Percentiles rank a stretch among this genome's conserved stretches.
Conservation (phyloP, 495 filamentous ascomycete species). For the Parmelia sp. region DNA sequence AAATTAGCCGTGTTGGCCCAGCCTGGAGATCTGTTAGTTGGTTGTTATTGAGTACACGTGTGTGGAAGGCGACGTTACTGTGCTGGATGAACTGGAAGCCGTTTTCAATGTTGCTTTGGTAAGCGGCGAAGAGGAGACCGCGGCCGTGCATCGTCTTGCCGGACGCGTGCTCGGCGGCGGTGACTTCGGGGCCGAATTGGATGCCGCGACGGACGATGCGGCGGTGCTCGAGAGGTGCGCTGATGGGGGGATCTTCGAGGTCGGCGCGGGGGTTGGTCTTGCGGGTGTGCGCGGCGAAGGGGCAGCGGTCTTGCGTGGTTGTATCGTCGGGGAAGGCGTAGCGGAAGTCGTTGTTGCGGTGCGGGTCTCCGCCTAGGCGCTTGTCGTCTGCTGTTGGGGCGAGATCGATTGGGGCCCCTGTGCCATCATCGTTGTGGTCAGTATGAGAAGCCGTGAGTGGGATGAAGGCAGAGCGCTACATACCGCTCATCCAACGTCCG, state of each 20-base stretch:
- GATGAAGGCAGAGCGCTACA: constrained; percentile 5
- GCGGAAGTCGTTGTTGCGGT: constrained; percentile 29
- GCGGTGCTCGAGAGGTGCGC: constrained; percentile 14
- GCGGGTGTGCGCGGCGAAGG: constrained; percentile 40
- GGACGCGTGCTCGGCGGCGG: constrained; percentile 18
- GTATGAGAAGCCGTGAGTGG: neutral
- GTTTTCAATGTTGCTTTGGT: constrained; percentile 36
- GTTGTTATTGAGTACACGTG: neutral
- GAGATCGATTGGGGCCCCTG: constrained; percentile 35
- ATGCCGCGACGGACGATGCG: constrained; percentile 40
- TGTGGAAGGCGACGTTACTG: constrained; percentile 19
- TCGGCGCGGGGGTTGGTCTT: constrained; percentile 38
- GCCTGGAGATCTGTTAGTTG: constrained; percentile 10
- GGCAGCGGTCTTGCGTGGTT: constrained; percentile 31
- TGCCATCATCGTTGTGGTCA: neutral
- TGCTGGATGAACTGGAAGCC: constrained; percentile 39
- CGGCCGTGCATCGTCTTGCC: constrained; percentile 29
- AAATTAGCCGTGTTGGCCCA: constrained; percentile 28
- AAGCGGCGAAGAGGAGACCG: constrained; percentile 38
- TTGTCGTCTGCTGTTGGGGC: constrained; percentile 31
- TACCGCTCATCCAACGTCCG: constrained; percentile 41
- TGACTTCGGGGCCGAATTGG: constrained; percentile 38
- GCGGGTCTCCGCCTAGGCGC: constrained; percentile 25
- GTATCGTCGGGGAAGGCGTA: constrained; percentile 26
- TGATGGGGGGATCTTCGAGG: constrained; percentile 17